A percentile compares a stretch with the other conserved stretches of the same genome.
phyloP scores from a whole-genome alignment of 2,329 filamentous ascomycete genomes.

The Xylaria sp. region DNA sequence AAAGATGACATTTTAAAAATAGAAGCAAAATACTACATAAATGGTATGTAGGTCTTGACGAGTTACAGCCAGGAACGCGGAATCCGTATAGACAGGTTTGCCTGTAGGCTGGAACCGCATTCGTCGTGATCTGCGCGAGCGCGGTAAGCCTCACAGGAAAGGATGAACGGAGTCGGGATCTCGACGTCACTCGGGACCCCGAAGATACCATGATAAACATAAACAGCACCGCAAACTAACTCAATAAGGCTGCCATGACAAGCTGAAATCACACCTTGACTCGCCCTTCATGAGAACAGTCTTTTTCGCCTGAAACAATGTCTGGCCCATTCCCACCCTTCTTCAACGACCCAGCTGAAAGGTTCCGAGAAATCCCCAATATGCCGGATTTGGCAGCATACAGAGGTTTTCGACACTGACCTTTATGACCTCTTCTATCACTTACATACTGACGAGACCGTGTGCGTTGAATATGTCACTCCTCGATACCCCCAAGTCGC shows the following conservation, averaged over 20 bases:
- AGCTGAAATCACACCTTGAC: neutral
- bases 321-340: neutral
- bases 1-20: neutral
- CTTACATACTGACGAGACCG: slow-evolving; percentile 11
- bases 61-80: too few relatives aligned
- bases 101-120: too few relatives aligned
- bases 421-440: neutral
- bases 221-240: neutral
- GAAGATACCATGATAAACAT: neutral
- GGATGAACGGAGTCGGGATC: too few relatives aligned
- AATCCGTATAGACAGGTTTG: too few relatives aligned
- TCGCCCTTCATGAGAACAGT: neutral
- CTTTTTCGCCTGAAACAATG: neutral
- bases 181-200: too few relatives aligned
- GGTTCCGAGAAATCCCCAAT: neutral
- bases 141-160: too few relatives aligned
- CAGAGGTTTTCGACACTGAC: neutral
- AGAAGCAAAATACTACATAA: neutral
- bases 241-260: neutral
- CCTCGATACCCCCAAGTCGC: neutral
- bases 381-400: neutral
- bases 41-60: too few relatives aligned
- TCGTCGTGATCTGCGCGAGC: too few relatives aligned
- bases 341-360: neutral
- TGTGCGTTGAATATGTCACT: slow-evolving; percentile 10